These are phyloP conservation scores for Logfia minima DNA, from an alignment of 129 eudicot species.

Conservation along the genomic window DNA sequence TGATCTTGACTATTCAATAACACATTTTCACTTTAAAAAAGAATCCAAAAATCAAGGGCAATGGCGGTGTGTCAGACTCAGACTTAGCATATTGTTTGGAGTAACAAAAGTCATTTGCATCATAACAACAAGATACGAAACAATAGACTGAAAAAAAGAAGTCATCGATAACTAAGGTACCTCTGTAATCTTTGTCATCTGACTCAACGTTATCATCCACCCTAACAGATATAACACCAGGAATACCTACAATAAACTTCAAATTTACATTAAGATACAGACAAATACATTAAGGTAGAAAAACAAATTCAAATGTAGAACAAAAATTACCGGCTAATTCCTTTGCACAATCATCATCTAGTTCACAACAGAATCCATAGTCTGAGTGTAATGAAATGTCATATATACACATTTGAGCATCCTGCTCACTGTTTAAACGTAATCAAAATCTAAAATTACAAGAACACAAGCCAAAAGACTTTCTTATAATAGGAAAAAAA, in stretches of 20 bases:
- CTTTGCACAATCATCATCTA: conserved; percentile 71
- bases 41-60: not conserved
- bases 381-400: conserved; percentile 64
- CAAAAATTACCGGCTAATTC: conserved; percentile 57
- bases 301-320: not conserved
- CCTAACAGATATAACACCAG: conserved; percentile 72
- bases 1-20: not conserved
- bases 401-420: conserved; percentile 94
- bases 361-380: conserved; percentile 82
- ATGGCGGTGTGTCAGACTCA: not conserved
- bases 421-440: conserved; percentile 58
- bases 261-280: conserved; percentile 5
- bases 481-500: not conserved
- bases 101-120: not conserved
- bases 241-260: conserved; percentile 53
- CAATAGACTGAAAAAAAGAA: not conserved
- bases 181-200: conserved; percentile 67
- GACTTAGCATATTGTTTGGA: not conserved
- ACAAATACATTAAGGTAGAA: not conserved
- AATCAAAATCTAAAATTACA: conserved; percentile 5
- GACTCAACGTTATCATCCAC: conserved; percentile 59
- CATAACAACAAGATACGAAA: not conserved
- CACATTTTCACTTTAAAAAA: not conserved
- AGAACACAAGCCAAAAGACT: not conserved
- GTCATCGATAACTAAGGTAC: conserved; percentile 36